A percentile compares a stretch with the other conserved stretches of the same genome.
phyloP scores from a whole-genome alignment of 2,329 filamentous ascomycete species.

The Tolypocladium inflatum region DNA sequence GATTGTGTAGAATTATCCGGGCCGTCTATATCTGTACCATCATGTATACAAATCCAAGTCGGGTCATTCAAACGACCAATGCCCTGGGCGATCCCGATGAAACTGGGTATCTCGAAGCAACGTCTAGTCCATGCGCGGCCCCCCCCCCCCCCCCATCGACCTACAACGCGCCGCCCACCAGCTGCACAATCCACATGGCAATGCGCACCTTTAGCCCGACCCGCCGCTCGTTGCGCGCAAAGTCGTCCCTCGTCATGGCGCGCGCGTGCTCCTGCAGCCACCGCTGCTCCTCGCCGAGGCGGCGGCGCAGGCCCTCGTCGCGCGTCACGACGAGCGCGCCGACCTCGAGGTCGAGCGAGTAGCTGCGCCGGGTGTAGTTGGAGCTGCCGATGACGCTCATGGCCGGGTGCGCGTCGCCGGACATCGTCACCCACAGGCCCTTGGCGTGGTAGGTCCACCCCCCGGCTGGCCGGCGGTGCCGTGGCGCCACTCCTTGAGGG shows the following conservation, averaged over 20 bases:
- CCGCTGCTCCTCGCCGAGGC: conserved; percentile 69
- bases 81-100: background rate
- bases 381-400: conserved; percentile 82
- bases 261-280: conserved; percentile 70
- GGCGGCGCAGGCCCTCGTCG: conserved; percentile 60
- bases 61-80: background rate
- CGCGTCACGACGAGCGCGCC: conserved; percentile 79
- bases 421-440: conserved; percentile 80
- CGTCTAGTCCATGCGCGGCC: conserved; percentile 3
- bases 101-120: background rate
- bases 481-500: conserved; percentile 77
- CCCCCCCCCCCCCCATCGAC: no score
- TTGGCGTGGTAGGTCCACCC: conserved; percentile 99
- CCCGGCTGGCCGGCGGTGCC: conserved; percentile 72
- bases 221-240: conserved; percentile 70
- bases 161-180: conserved; percentile 80
- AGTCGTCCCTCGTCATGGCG: conserved; percentile 63
- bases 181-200: conserved; percentile 87
- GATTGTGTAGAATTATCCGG: background rate
- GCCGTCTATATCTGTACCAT: background rate
- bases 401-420: conserved; percentile 55
- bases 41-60: background rate
- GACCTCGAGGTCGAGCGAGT: conserved; percentile 83
- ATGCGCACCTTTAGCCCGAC: conserved; percentile 78
- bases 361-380: conserved; percentile 93